Base-by-base conservation (phyloP, 2,329 filamentous ascomycete species). In the Sporothrix phasma region DNA sequence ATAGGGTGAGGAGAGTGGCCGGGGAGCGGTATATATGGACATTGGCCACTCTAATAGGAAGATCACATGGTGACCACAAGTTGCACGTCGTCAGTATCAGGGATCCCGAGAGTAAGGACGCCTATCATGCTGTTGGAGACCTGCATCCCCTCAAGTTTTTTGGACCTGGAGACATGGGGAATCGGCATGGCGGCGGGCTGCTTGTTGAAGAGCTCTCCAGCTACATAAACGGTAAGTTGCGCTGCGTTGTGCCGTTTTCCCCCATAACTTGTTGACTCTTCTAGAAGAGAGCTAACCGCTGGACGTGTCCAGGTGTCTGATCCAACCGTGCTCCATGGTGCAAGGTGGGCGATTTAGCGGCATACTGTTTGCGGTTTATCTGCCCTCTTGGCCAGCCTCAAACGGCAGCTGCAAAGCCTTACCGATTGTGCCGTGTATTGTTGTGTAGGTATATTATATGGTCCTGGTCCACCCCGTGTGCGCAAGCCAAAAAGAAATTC, bases 11-110 rank as follows among this genome's bases (percentile, higher is more conserved):
- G 26, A 31, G 19, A 39, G 24, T 11, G 47, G n/a, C 6, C 31
- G 24, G n/a, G 17, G 6, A 13, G 37, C 51, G 8, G 17, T 63
- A 63, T 58, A 58, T 63, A 63, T 58, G 41, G 49, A 43, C 15
- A 1, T 19, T 46, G 19, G 29, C 26, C 45, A 37, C 29, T 47
- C 53, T 59, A 49, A 22, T 43, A 58, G 58, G 41, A 64, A 49
- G 58, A 58, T 49, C 49, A 41, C 26, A 24, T 58, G 58, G 43
- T 49, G 46, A 29, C 58, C 60, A 22, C 34, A 49, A 24, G 49
- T 46, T 61, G 56, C 46, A 56, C 61, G 62, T 45, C 31, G 31
- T 61, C 56, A 61, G 56, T 41, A 39, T 61, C 56, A 61, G 56
- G 62, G 56, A 19, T 53, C 29, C 37, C 34, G 26, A 46, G 37